Evolutionary conservation across 257 asterid species (phyloP), one percentile per base, ranked within the genome.

Genomic region (Linaria vulgaris): DNA sequence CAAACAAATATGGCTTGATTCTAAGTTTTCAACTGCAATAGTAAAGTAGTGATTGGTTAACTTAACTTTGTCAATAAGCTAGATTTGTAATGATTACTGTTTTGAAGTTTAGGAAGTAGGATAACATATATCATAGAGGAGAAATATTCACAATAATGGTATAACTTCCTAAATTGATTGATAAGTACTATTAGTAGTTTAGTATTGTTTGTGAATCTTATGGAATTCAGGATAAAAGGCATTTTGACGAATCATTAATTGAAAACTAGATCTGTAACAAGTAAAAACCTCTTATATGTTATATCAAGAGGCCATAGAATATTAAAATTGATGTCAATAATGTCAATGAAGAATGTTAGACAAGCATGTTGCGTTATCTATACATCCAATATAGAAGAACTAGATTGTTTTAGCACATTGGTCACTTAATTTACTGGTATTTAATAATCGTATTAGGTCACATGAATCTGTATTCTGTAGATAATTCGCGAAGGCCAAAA

Each of bases 1-100:
- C n/a, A 69, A 69, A 57, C 50, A 30, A 44, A 55, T 31, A 39
- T 27, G 27, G 6, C 31, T 44, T 1, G 41, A 48, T 64, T 69
- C 62, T 37, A 68, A 69, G 45, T 48, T 17, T 37, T 64, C 61
- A 66, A 66, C 66, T 65, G 54, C 69, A 51, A 65, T 72, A 54
- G 25, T 21, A 57, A 73, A 59, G 58, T 56, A 37, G 12, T 22
- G 39, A 30, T 69, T 20, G 69, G 67, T 39, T 59, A 54, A 59
- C 17, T 12, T 13, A 51, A 39, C 66, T 76, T 67, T 46, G 48
- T 59, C 56, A 66, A 34, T 52, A 56, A 71, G 74, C 25, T 66
- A 31, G 61, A 45, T 48, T 43, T 45, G 38, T 43, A 23, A 45
- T 54, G 59, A 66, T 69, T 50, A 60, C 3, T 43, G 20, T 43